These are phyloP conservation scores for Linnemannia schmuckeri DNA, from an alignment of 192 early-diverging fungal genomes.

Conservation along the genomic window DNA sequence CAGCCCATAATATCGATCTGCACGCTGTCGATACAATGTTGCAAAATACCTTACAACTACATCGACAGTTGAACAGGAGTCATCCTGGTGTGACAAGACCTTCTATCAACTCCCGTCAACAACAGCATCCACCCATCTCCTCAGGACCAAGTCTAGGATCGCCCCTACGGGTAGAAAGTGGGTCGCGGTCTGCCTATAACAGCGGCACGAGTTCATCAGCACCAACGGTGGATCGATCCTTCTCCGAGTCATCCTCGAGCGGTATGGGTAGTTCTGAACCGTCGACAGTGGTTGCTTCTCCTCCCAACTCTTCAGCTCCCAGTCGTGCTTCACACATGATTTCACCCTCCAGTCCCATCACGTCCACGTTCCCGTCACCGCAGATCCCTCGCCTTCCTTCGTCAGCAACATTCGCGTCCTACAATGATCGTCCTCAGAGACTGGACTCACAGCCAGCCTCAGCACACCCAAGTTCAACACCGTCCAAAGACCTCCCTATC, in stretches of 20 bases:
- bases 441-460: background rate
- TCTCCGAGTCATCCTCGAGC: background rate
- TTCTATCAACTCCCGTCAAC: background rate
- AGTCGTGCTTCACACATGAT: background rate
- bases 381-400: slow-evolving; percentile 16
- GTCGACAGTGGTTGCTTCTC: slow-evolving; percentile 1
- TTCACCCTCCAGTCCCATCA: slow-evolving; percentile 22
- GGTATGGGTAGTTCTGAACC: background rate
- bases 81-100: slow-evolving; percentile 21
- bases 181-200: background rate
- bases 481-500: background rate
- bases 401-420: slow-evolving; percentile 14
- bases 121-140: slow-evolving; percentile 1
- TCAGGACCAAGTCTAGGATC: background rate
- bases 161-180: background rate
- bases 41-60: slow-evolving; percentile 27
- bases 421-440: slow-evolving; percentile 11
- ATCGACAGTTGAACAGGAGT: slow-evolving; percentile 22
- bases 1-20: slow-evolving; percentile 10
- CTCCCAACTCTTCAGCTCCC: background rate
- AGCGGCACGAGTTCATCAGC: background rate
- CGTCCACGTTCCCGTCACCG: slow-evolving; percentile 21
- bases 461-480: background rate
- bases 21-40: slow-evolving; percentile 15
- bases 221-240: background rate